Evolutionary conservation across 1,284 basidiomycete genomes (phyloP), one percentile per base, ranked within the genome.

Genomic region (Entoloma clypeatum): DNA sequence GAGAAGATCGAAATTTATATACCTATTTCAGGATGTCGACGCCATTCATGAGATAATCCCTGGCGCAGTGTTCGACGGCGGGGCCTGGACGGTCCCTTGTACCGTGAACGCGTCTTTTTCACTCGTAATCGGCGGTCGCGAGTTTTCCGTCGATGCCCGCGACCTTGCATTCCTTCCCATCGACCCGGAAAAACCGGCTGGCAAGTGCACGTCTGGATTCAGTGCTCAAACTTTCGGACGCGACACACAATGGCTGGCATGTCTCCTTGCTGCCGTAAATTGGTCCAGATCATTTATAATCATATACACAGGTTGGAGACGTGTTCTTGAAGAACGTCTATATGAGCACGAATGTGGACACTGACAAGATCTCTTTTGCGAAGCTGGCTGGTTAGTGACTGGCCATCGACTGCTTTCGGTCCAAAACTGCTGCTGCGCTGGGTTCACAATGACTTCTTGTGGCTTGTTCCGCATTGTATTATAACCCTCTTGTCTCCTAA

Each of bases 131-230:
- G 79, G 80, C 13, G 79, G 78, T 13, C 50, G 61, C 35, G 51
- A 61, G 28, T 91, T 88, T 56, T 51, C 68, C 7, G 79, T 88
- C 48, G 67, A 78, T 47, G 64, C 79, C 16, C 65, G 72, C 37
- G 89, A 92, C 58, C 60, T 92, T 31, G 65, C 79, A 7, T 82
- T 89, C 58, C 55, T 75, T 8, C 81, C 86, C 17, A 54, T 80
- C 9, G 66, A 86, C 54, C 47, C 56, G 21, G 73, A 72, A 47
- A 56, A 86, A 49, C 73, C 75, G 23, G 59, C 65, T 11, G 81
- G 84, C 13, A 68, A 75, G 23, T 92, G 90, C 57, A 65, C 76
- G 9, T 81, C 79, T 18, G 82, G 86, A 5, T 83, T 92, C 56
- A 72, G 71, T 11, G 61, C 46, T 66, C 74, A 59, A 10, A 54